Evolutionary conservation across 371 early-diverging fungal genomes (phyloP), one percentile per base, ranked within the genome.

Genomic region (Apophysomyces variabilis): DNA sequence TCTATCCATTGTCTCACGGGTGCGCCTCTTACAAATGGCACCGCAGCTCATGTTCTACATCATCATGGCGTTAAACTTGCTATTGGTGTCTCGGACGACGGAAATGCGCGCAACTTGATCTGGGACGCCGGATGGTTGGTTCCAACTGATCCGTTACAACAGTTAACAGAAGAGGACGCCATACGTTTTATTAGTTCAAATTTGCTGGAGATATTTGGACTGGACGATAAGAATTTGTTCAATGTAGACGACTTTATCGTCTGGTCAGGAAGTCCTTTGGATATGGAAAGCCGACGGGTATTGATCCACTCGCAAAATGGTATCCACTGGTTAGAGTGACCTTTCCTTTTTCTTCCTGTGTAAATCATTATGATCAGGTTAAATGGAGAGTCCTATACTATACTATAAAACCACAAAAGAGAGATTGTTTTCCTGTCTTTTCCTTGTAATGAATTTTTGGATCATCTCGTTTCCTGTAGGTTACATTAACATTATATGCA

Each of bases 71-170:
- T 94, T 46, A 83, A 82, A 59, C 74, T 92, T 5, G 89, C 81
- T 18, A 58, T 92, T 37, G 85, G 89, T 35, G 84, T 85, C 0
- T 67, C 72, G 7, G 85, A 87, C 62, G 80, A 87, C 47, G 85
- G 87, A n/a, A 72, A 76, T 50, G 86, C 85, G 4, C 84, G 92
- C 58, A 86, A 88, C 44, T 70, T 94, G 66, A 81, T 87, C 2
- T 93, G 90, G 89, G 92, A 90, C 68, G 91, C 94, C 35, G 92
- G 89, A n/a, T 92, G 91, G 92, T 83, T 84, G 11, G 69, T 77
- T 1, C 69, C 66, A 18, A 77, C 82, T 45, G 80, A 86, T 5
- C 75, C 77, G 7, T 21, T 60, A 0, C 43, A 58, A 6, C 37
- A 37, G 7, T 77, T 90, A 16, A 66, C 78, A 0, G 87, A 87